Evolutionary conservation across 495 filamentous ascomycete species (phyloP).

Genomic region (Penicillium ochrochloron): DNA sequence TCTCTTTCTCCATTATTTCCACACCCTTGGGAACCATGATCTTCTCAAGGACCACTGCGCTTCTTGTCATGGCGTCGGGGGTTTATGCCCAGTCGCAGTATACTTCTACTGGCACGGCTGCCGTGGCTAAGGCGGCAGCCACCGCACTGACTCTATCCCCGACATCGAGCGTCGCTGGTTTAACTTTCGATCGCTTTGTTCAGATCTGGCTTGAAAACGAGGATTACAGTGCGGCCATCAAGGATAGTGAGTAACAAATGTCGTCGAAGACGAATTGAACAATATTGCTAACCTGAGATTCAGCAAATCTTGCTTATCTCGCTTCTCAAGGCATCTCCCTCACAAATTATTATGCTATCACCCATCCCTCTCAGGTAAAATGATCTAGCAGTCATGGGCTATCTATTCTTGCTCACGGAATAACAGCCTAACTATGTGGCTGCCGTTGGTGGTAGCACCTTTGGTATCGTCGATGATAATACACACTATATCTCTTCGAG

Average conservation of each 20-base stretch:
- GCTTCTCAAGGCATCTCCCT: slow-evolving; percentile 14
- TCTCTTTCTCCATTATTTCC: neutral
- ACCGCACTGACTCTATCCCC: slow-evolving; percentile 18
- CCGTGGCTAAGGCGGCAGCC: slow-evolving; percentile 18
- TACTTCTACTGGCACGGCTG: slow-evolving; percentile 19
- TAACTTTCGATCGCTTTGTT: slow-evolving; percentile 19
- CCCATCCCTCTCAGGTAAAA: slow-evolving; percentile 20
- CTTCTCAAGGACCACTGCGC: slow-evolving; percentile 14
- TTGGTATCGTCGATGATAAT: slow-evolving; percentile 8
- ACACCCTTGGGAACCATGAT: slow-evolving; percentile 7
- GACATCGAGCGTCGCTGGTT: slow-evolving; percentile 14
- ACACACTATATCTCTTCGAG: slow-evolving; percentile 16
- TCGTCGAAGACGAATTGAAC: neutral
- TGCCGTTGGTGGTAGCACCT: slow-evolving; percentile 17
- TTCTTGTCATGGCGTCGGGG: slow-evolving; percentile 9
- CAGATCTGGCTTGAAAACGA: slow-evolving; percentile 19
- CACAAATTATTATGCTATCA: slow-evolving; percentile 20
- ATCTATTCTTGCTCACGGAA: slow-evolving; percentile 5
- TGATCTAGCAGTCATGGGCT: neutral
- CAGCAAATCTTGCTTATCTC: slow-evolving; percentile 21
- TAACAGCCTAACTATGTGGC: slow-evolving; percentile 19
- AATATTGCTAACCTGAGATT: neutral
- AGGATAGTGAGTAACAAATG: slow-evolving; percentile 10
- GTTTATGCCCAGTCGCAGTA: slow-evolving; percentile 19
- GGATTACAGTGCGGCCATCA: slow-evolving; percentile 17